Evolutionary conservation across 768 basidiomycete species (phyloP), one percentile per base, ranked within the genome.

Genomic region (Tricholoma bakamatsutake): DNA sequence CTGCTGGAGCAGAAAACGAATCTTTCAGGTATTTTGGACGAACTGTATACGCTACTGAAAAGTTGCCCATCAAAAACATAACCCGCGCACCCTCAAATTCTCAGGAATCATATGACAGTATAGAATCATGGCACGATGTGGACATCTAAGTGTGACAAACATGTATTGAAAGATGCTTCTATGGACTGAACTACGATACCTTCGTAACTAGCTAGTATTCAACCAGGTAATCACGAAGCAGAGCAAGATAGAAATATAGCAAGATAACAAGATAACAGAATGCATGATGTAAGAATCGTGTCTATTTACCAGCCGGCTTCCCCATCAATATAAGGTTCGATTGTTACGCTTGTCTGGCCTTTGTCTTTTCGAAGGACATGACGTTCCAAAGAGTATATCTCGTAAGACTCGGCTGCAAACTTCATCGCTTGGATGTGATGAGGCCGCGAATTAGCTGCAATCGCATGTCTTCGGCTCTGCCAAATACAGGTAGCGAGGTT

Each of bases 401-500:
- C 88, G 67, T 93, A 97, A 2, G 88, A 85, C 3, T 71, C 69
- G 8, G 80, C 81, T 0, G 96, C 88, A 4, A 96, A 81, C 57
- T 76, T 80, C 85, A 92, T 92, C 1, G 95, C 96, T 37, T 78
- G 78, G 54, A 87, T 79, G 64, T 98, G 96, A 55, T 87, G 79
- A 12, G 91, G 92, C 5, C 85, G 80, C 0, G 83, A 81, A 61
- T 84, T 92, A 0, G 94, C 94, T 3, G 83, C 84, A 27, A 85
- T 72, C 4, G 95, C 96, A 58, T 93, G 88, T 61, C 80, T 80
- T 5, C 94, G 84, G 40, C 88, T 91, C 71, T 89, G 86, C 95
- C 96, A 98, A 40, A 98, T 87, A 73, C 95, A 98, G 15, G 94
- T 97, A 7, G 95, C 93, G 53, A 97, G 82, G 69, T 98, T 98